Conservation (phyloP, 192 early-diverging fungal species). For the Umbelopsis sp. region DNA sequence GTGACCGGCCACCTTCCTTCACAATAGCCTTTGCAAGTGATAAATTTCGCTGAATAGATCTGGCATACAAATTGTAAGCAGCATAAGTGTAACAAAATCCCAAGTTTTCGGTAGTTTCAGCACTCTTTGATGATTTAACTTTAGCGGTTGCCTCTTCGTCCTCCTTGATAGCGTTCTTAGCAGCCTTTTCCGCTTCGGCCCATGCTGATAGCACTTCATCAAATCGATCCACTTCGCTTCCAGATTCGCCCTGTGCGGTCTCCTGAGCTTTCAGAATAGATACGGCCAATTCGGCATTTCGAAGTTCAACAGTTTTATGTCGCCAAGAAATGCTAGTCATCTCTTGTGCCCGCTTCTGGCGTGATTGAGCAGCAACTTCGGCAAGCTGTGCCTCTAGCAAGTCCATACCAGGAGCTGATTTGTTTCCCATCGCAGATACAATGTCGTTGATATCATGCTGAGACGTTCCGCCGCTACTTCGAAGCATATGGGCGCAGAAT, state of each 20-base stretch:
- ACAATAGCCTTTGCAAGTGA: constrained; percentile 47
- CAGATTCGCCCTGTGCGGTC: constrained; percentile 32
- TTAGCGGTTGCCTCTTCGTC: constrained; percentile 63
- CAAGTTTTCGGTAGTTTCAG: constrained; percentile 56
- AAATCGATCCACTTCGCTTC: constrained; percentile 48
- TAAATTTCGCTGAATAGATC: constrained; percentile 61
- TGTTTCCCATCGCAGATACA: constrained; percentile 42
- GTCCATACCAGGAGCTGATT: constrained; percentile 44
- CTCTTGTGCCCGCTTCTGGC: constrained; percentile 39
- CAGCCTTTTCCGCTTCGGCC: constrained; percentile 60
- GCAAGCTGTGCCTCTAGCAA: constrained; percentile 38
- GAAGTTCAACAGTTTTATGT: constrained; percentile 41
- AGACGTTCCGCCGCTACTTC: constrained; percentile 40
- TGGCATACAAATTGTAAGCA: constrained; percentile 51
- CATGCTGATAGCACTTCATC: constrained; percentile 58
- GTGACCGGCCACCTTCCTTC: constrained; percentile 47
- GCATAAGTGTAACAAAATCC: constrained; percentile 59
- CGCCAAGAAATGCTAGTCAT: constrained; percentile 53
- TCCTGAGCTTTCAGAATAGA: constrained; percentile 51
- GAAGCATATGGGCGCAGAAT: constrained; percentile 76
- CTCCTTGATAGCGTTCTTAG: constrained; percentile 63
- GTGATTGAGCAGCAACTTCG: constrained; percentile 43
- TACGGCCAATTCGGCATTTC: constrained; percentile 45
- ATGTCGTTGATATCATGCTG: constrained; percentile 48
- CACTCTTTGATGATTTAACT: constrained; percentile 71